Conservation (phyloP, 805 yeast genomes). For the Zygotorulaspora sp. region DNA sequence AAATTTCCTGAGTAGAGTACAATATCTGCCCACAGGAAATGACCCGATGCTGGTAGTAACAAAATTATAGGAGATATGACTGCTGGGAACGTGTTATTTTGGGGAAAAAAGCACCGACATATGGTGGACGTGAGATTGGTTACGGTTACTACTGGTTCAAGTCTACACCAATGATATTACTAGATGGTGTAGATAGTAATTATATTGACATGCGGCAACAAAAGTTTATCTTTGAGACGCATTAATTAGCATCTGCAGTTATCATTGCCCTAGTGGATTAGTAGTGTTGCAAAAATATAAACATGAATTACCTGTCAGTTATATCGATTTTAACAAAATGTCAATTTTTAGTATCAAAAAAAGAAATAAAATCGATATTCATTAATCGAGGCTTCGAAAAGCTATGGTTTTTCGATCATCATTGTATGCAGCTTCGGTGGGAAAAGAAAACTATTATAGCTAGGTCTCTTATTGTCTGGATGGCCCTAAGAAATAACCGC, state of each 20-base stretch:
- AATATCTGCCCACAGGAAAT: background rate
- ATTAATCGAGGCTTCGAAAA: conserved; percentile 1
- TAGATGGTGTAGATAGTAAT: too few relatives aligned
- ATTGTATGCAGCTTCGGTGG: conserved; percentile 1
- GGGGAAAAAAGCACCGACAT: too few relatives aligned
- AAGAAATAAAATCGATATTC: background rate
- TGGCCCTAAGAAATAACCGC: background rate
- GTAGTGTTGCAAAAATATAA: conserved; percentile 1
- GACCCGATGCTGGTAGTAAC: background rate
- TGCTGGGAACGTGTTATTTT: too few relatives aligned
- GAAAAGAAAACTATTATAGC: background rate
- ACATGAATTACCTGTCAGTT: background rate
- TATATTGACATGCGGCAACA: too few relatives aligned
- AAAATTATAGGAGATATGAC: too few relatives aligned
- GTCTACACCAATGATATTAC: too few relatives aligned
- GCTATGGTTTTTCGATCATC: too few relatives aligned
- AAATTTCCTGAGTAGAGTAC: conserved; percentile 1
- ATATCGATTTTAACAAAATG: background rate
- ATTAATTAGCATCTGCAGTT: too few relatives aligned
- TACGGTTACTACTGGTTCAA: too few relatives aligned
- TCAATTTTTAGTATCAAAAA: conserved; percentile 1
- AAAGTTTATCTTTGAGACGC: too few relatives aligned
- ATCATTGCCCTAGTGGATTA: background rate
- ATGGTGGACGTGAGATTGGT: too few relatives aligned
- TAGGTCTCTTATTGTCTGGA: conserved; percentile 1